These are phyloP conservation scores for Amborella trichopoda DNA, from an alignment of 164 flowering plant genomes.

Conservation along the genomic window DNA sequence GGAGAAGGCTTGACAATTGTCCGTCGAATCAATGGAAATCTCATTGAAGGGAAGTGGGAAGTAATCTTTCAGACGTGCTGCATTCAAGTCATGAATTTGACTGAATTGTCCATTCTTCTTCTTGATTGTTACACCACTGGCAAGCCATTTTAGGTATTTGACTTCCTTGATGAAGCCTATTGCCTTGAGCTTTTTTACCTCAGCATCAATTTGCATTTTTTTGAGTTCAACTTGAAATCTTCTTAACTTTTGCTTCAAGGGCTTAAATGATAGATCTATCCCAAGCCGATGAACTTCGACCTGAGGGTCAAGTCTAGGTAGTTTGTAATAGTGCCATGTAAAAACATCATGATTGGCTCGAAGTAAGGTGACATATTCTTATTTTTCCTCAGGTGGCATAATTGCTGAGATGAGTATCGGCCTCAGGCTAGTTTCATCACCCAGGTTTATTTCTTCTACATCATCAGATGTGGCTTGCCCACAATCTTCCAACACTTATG, in stretches of 20 bases:
- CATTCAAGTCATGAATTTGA: no score
- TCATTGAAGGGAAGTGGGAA: background rate
- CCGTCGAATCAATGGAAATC: background rate
- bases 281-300: background rate
- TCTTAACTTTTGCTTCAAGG: background rate
- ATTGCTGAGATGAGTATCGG: no score
- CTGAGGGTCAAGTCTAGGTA: background rate
- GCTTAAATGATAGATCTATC: background rate
- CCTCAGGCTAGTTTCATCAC: no score
- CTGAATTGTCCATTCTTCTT: no score
- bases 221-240: background rate
- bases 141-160: background rate
- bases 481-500: no score
- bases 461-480: no score
- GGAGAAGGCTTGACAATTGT: background rate
- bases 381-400: no score
- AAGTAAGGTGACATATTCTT: no score
- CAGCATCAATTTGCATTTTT: background rate
- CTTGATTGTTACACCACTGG: background rate
- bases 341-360: no score
- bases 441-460: no score
- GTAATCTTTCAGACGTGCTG: background rate
- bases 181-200: background rate
- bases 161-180: background rate
- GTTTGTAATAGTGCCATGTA: background rate